Evolutionary conservation across 225 moss, liverwort and hornwort species (phyloP), one percentile per base, ranked within the genome.

Genomic region (Sphagnum contortum): DNA sequence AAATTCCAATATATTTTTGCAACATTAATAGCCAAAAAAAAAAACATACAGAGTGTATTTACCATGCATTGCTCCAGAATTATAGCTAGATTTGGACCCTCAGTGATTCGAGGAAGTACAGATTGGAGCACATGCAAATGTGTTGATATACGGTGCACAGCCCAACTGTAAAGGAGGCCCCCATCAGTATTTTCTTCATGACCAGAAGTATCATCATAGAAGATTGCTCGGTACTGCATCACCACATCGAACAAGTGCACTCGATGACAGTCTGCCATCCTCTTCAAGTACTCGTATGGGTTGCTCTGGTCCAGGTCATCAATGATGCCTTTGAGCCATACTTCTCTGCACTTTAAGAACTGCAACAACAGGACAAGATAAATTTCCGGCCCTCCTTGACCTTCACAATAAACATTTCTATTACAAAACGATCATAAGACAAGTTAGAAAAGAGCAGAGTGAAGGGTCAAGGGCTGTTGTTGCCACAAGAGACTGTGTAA

Each of bases 301-400:
- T 98, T 93, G 75, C 83, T 81, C 76, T 82, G 90, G 65, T 93
- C 96, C 74, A 98, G 79, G 71, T 98, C 96, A 75, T 98, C 96
- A 67, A 98, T 86, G 55, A 98, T 89, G 57, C 90, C 93, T 70
- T 71, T 85, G 66, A 98, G 81, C 96, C 96, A 98, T 69, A 91
- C 86, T 79, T 98, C 96, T 85, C 96, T 92, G 89, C 96, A 98
- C 73, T 90, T 91, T 77, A 98, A 81, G 82, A 98, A 98, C 93
- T 98, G 87, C 78, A 71, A 66, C 79, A 89, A 48, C 70, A 64
- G 74, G 74, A 69, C 58, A 6, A 79, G 29, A 29, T 1, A 29
- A 29, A 29, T 29, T 29, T 29, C 29, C n/a, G n/a, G n/a, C n/a
- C n/a, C n/a, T n/a, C n/a, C n/a, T n/a, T n/a, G n/a, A n/a, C n/a